Base-by-base conservation (phyloP, 2,329 filamentous ascomycete genomes). In the Allantophomopsis cytisporea region DNA sequence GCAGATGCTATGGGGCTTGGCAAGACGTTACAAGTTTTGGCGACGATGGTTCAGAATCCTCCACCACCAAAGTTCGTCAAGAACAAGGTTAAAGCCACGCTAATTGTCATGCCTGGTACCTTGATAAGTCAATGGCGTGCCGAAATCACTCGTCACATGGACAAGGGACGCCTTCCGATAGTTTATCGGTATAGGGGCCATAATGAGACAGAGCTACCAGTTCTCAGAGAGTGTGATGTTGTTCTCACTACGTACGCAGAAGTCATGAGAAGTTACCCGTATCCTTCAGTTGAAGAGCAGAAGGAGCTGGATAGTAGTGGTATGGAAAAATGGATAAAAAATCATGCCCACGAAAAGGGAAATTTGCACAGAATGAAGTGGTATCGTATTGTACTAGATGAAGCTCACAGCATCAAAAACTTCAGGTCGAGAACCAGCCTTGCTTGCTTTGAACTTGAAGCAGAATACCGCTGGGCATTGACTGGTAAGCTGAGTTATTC, bases 211-310 rank as follows among this genome's bases (percentile, higher is more conserved):
- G 32, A 41, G 1, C 3, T 30, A 0, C 32, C 31, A 1, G 33
- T 51, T 2, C 30, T 57, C 2, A 16, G 41, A 15, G 46, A 49
- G 36, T 20, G 44, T 1, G 51, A 56, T 43, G 50, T 57, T 17
- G 52, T 55, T 1, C 13, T 57, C 5, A 47, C 48, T 3, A 48
- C 42, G 1, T 57, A 54, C 18, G 37, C 42, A 2, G 52, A 54
- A 30, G 51, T 57, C 5, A 47, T 48, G 47, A 48, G 42, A 84
- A 1, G 89, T 84, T 5, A 96, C 85, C 61, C 69, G 89, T 50
- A 87, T 94, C 54, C 94, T 91, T 54, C 89, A 94, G 94, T 94
- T 58, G 71, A 80, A 50, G 84, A 89, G 39, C 84, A 94, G 54
- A 80, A 91, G 48, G 82, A 83, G 58, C 94, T 96, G 50, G 82